Conservation (phyloP, 345 rosid species). For the Carallia brachiata region DNA sequence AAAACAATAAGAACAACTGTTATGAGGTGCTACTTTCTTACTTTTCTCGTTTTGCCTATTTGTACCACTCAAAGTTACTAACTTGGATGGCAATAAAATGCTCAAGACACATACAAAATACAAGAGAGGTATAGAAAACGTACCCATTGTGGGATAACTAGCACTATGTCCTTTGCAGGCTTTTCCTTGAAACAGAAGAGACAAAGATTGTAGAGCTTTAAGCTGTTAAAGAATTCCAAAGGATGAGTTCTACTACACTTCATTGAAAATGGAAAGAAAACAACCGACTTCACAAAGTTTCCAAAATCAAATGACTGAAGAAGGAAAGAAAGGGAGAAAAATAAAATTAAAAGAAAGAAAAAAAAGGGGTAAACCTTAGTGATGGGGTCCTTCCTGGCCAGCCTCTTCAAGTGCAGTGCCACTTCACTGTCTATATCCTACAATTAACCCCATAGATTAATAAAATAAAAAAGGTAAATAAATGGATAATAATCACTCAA, state of each 20-base stretch:
- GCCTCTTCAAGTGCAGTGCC: conserved; percentile 76
- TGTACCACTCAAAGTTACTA: too few species aligned
- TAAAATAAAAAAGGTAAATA: too few species aligned
- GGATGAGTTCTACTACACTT: neutral
- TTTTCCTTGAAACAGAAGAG: conserved; percentile 66
- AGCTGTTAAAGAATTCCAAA: conserved; percentile 47
- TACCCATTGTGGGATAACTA: conserved; percentile 92
- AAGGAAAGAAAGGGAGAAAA: neutral
- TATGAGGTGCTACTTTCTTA: too few species aligned
- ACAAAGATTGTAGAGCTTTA: conserved; percentile 73
- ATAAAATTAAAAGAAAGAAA: neutral
- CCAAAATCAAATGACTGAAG: too few species aligned
- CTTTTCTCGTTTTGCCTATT: too few species aligned
- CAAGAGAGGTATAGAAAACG: conserved; percentile 1
- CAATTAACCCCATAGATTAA: conserved; percentile 13
- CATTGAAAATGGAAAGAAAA: neutral
- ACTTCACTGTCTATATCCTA: conserved; percentile 86
- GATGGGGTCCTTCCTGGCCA: conserved; percentile 81
- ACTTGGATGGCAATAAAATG: too few species aligned
- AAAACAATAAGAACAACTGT: too few species aligned
- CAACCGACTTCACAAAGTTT: neutral
- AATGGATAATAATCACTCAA: neutral
- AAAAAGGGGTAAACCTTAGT: conserved; percentile 60
- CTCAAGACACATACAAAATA: neutral
- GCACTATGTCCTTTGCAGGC: conserved; percentile 64